phyloP scores from a whole-genome alignment of 192 early-diverging fungal species.

The Polychytrium aggregatum region DNA sequence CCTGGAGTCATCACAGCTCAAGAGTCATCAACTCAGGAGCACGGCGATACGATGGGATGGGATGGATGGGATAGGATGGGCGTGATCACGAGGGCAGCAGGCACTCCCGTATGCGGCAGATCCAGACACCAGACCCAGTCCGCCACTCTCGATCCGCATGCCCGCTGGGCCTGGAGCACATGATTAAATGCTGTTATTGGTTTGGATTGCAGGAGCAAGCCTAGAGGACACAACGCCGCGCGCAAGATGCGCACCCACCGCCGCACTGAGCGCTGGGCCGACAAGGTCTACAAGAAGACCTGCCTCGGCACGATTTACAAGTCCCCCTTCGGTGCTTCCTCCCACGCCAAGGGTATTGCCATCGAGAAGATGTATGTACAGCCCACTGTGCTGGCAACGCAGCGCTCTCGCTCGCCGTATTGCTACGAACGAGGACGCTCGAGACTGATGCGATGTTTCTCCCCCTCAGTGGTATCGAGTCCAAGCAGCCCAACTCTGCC shows the following conservation, averaged over 20 bases:
- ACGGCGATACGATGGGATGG: no score
- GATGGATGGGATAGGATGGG: no score
- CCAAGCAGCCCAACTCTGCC: constrained; percentile 99
- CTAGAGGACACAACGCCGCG: constrained; percentile 97
- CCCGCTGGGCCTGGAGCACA: no score
- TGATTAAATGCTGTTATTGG: no score
- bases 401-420: no score
- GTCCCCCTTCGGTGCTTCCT: constrained; percentile 98
- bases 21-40: no score
- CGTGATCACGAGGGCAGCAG: no score
- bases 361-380: constrained; percentile 94
- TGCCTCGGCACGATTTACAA: constrained; percentile 97
- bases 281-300: constrained; percentile 98
- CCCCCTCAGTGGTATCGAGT: constrained; percentile 84
- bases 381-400: no score
- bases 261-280: constrained; percentile 97
- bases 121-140: no score
- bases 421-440: neutral
- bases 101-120: no score
- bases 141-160: no score
- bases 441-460: constrained; percentile 2
- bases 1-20: no score
- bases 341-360: constrained; percentile 99
- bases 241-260: constrained; percentile 97
- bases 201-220: constrained; percentile 56